Conservation (phyloP, 2,329 filamentous ascomycete genomes). For the Dactylellina leptospora region DNA sequence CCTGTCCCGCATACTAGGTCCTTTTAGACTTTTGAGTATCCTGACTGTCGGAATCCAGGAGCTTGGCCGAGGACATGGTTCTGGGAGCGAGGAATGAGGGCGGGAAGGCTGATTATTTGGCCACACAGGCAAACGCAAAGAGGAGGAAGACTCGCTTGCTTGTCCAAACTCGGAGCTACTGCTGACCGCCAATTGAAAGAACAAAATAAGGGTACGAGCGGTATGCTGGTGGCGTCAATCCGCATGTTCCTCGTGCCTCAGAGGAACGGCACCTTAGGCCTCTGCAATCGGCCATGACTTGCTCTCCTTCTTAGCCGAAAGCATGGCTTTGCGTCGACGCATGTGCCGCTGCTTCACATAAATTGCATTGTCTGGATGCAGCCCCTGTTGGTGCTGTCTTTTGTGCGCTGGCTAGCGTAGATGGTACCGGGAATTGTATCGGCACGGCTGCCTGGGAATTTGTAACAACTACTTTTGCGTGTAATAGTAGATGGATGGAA, state of each 20-base stretch:
- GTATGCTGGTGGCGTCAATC: slow-evolving; percentile 52
- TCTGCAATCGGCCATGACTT: slow-evolving; percentile 20
- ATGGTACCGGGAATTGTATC: slow-evolving; percentile 27
- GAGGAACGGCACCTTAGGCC: slow-evolving; percentile 11
- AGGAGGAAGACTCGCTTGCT: slow-evolving; percentile 35
- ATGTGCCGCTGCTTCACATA: slow-evolving; percentile 51
- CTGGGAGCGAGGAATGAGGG: slow-evolving; percentile 48
- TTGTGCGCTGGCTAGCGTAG: slow-evolving; percentile 44
- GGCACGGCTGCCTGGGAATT: slow-evolving; percentile 38
- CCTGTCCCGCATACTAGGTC: slow-evolving; percentile 46
- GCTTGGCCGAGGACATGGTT: slow-evolving; percentile 52
- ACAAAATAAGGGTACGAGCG: slow-evolving; percentile 23
- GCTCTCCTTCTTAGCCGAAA: slow-evolving; percentile 24
- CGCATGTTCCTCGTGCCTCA: slow-evolving; percentile 45
- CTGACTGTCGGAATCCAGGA: slow-evolving; percentile 52
- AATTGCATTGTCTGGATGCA: slow-evolving; percentile 29
- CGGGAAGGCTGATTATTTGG: slow-evolving; percentile 38
- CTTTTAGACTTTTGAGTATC: slow-evolving; percentile 52
- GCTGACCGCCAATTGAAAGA: slow-evolving; percentile 17
- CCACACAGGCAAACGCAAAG: slow-evolving; percentile 16
- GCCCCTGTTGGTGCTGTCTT: slow-evolving; percentile 2
- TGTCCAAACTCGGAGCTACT: slow-evolving; percentile 46
- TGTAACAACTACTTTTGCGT: slow-evolving; percentile 38
- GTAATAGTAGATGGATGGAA: slow-evolving; percentile 19
- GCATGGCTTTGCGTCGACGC: slow-evolving; percentile 30